Base-by-base conservation (phyloP, 306 rosid species). In the Dryas octopetala region DNA sequence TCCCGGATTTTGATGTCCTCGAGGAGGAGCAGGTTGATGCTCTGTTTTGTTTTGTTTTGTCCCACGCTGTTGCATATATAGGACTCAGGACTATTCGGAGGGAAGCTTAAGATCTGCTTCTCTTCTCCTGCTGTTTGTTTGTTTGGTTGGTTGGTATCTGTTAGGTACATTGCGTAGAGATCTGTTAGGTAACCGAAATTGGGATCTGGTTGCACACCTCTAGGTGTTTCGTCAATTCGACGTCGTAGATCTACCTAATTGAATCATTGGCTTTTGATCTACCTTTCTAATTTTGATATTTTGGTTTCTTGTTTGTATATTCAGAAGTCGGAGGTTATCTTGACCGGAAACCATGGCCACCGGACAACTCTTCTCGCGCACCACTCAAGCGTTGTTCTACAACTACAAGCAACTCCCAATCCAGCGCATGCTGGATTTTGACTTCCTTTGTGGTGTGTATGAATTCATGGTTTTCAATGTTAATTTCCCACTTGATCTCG, bases 401-500 rank as follows among this genome's bases (percentile, higher is more conserved):
- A 96, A 92, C 85, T 92, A 96, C 89, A 96, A 96, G 89, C 99
- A 96, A 76, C 93, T 96, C 70, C 99, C 99, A 43, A 88, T 92
- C 76, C 99, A 96, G 84, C 85, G 98, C 84, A 96, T 96, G 99
- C 98, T 96, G 63, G 99, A 96, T 88, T 96, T 96, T 81, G 99
- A 96, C 88, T 92, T 92, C 85, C 99, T 96, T 58, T 96, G 99
- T 5, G 99, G 99, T 96, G 72, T 41, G 93, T 81, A 19, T 72
- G 3, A 40, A 62, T 57, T 71, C 55, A 74, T 57, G 11, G 8
- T 10, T 13, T 10, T 61, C 0, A 1, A 11, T 7, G 17, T 23
- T 8, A 2, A 2, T 44, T 23, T 57, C 13, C 16, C 14, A 13
- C 16, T 28, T 47, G 48, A 60, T 73, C 68, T 26, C 16, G 1